phyloP scores from a whole-genome alignment of 345 rosid species.

The Citrus trifoliata region DNA sequence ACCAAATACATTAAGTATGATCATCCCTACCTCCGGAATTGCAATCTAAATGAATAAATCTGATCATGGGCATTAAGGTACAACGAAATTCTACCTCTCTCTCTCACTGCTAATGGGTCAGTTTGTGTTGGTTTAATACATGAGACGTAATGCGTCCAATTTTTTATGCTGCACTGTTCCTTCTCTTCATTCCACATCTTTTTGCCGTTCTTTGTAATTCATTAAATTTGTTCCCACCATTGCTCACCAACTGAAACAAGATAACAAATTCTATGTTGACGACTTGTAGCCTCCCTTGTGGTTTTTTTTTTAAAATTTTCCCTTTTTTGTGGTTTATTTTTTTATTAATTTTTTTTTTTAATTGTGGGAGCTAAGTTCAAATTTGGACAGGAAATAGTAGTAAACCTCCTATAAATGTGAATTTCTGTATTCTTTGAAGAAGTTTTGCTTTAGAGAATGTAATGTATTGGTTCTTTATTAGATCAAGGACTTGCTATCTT shows the following conservation, averaged over 20 bases:
- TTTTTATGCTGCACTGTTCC: constrained; percentile 22
- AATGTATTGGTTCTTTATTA: background rate
- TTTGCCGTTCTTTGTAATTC: constrained; percentile 36
- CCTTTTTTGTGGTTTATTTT: background rate
- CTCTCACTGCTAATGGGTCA: constrained; percentile 12
- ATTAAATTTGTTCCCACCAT: constrained; percentile 34
- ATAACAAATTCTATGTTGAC: constrained; percentile 22
- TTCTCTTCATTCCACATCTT: constrained; percentile 29
- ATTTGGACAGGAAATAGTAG: constrained; percentile 13
- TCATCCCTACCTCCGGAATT: constrained; percentile 78
- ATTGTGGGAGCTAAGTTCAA: constrained; percentile 6
- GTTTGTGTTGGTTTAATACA: constrained; percentile 16
- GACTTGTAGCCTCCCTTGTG: constrained; percentile 16
- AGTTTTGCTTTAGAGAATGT: constrained; percentile 2
- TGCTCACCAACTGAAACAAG: constrained; percentile 17
- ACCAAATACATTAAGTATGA: constrained; percentile 83
- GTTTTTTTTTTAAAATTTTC: background rate
- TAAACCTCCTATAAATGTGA: constrained; percentile 3
- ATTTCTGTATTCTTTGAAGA: constrained; percentile 21
- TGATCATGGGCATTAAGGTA: constrained; percentile 15
- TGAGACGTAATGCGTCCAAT: constrained; percentile 19
- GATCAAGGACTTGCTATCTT: background rate
- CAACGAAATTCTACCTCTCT: constrained; percentile 6
- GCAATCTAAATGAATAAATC: constrained; percentile 67
- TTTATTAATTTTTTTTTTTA: too few species aligned